Conservation (phyloP, 495 filamentous ascomycete species). For the Chlorociboria aeruginascens region DNA sequence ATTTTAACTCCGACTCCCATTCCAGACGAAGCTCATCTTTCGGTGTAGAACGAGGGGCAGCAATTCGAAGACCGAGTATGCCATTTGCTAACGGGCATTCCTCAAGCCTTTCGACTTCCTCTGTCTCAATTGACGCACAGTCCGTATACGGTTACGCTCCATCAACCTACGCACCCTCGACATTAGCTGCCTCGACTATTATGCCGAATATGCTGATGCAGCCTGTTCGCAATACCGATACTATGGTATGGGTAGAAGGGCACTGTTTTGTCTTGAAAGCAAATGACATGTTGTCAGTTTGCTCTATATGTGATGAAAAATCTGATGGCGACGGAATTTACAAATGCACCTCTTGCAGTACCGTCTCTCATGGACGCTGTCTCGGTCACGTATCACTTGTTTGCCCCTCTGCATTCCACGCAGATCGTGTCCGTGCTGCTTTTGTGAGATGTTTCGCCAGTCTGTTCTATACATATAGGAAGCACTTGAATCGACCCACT, state of each 20-base stretch:
- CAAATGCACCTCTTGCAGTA: conserved; percentile 67
- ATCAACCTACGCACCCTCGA: conserved; percentile 91
- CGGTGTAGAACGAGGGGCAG: conserved; percentile 58
- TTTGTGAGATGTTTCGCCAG: conserved; percentile 92
- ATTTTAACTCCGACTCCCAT: conserved; percentile 76
- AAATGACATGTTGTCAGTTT: conserved; percentile 56
- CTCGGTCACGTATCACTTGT: conserved; percentile 70
- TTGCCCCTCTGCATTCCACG: conserved; percentile 80
- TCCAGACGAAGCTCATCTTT: conserved; percentile 87
- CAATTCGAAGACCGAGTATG: conserved; percentile 66
- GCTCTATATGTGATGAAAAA: conserved; percentile 81
- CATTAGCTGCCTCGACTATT: conserved; percentile 93
- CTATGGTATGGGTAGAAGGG: conserved; percentile 83
- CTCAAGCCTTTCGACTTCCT: conserved; percentile 73
- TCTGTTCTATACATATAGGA: conserved; percentile 91
- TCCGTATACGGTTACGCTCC: conserved; percentile 78
- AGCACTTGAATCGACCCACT: conserved; percentile 60
- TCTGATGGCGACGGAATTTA: conserved; percentile 80
- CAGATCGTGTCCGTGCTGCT: conserved; percentile 81
- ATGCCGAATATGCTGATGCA: conserved; percentile 85
- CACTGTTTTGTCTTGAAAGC: conserved; percentile 72
- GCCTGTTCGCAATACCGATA: conserved; percentile 76
- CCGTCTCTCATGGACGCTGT: conserved; percentile 70
- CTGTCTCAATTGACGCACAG: conserved; percentile 62
- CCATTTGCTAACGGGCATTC: conserved; percentile 72